Evolutionary conservation across 1,284 basidiomycete genomes (phyloP), one percentile per base, ranked within the genome.

Genomic region (Stereum hirsutum): DNA sequence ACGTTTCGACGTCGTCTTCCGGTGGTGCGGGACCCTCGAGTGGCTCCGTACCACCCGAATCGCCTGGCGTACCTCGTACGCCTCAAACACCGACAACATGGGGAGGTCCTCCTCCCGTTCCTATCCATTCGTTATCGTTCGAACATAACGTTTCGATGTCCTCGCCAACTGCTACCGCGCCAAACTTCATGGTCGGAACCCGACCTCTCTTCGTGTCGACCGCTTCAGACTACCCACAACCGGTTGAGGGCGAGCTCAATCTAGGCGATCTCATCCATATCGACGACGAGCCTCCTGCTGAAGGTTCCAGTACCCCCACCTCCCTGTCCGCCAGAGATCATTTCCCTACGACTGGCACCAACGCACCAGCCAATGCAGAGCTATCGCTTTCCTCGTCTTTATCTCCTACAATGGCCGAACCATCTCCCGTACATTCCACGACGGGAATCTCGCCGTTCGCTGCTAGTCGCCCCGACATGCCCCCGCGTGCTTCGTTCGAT

Each of bases 241-340:
- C 57, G 8, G 54, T 60, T 25, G 80, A 84, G 56, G 70, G 73
- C 33, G 82, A 87, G 59, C 57, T 88, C 40, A 81, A 85, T 54
- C 70, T 87, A 12, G 74, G 75, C 28, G 83, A 87, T 56, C 64
- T 87, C 49, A 86, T 87, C 50, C 84, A 87, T 55, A 77, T 87
- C 48, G 84, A 87, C 49, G 84, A 85, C 44, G 84, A 87, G 46
- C 61, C 61, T 1, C 46, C 57, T 15, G 52, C 50, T 51, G 59
- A 30, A 45, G 47, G 47, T 14, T 52, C 50, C 55, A 19, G 25
- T 20, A 14, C 12, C n/a, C 34, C 34, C 49, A 32, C 38, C n/a
- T 8, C 28, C 10, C 28, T 8, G 28, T 8, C n/a, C 10, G 28
- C 8, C n/a, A n/a, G 10, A n/a, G 28, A 30, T 30, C 28, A 30